These are phyloP conservation scores for Sorghum bicolor DNA, from an alignment of 176 grass and related monocot species.

Conservation along the genomic window Sorghum_bicolor_NCBIv3 NC_012873.2:62654501-62655000, in stretches of 20 bases:
- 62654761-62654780: not conserved
- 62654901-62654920: constrained; percentile 7
- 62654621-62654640: no score
- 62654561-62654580: not conserved
- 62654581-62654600: no score
- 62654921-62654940: constrained; percentile 31
- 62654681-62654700: constrained; percentile 19
- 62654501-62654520: not conserved
- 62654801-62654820: not conserved
- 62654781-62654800: constrained; percentile 8
- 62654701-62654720: constrained; percentile 22
- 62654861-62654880: constrained; percentile 28
- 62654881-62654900: constrained; percentile 42
- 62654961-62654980: constrained; percentile 19
- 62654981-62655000: constrained; percentile 14
- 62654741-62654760: constrained; percentile 15
- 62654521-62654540: not conserved
- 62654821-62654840: not conserved
- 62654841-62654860: constrained; percentile 1
- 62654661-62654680: not conserved
- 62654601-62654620: no score
- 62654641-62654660: not conserved
- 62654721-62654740: constrained; percentile 14
- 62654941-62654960: constrained; percentile 39
- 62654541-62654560: not conserved